Percentiles rank a stretch among this genome's conserved stretches.
These are phyloP conservation scores for Naganishia sp. DNA, from an alignment of 1,284 basidiomycete species.

Conservation along the genomic window DNA sequence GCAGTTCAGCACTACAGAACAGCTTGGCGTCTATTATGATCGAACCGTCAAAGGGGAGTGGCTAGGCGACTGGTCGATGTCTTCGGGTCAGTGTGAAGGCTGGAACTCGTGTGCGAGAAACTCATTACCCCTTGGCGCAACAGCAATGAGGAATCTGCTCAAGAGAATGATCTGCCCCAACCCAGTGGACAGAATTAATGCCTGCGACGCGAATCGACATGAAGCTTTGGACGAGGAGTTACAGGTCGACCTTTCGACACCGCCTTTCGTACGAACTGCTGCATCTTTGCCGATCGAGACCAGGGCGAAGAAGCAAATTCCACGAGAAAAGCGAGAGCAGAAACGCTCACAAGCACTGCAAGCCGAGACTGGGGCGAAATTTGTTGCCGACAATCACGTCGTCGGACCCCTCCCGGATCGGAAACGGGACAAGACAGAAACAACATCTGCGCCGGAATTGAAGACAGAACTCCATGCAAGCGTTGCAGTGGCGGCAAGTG, in stretches of 20 bases:
- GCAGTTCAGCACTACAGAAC: slow-evolving; percentile 73
- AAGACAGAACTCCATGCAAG: no score
- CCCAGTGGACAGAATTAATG: slow-evolving; percentile 44
- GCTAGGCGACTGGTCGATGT: slow-evolving; percentile 75
- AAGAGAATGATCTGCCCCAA: slow-evolving; percentile 49
- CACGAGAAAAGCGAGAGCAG: slow-evolving; percentile 7
- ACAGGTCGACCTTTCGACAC: slow-evolving; percentile 45
- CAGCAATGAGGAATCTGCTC: slow-evolving; percentile 46
- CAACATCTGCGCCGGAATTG: background rate
- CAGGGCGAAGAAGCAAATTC: slow-evolving; percentile 21
- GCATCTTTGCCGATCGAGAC: slow-evolving; percentile 21
- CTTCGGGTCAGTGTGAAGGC: slow-evolving; percentile 54
- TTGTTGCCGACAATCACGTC: background rate
- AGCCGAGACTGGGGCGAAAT: slow-evolving; percentile 30
- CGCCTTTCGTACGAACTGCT: slow-evolving; percentile 50
- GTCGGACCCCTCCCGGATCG: background rate
- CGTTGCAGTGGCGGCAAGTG: no score
- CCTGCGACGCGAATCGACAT: slow-evolving; percentile 49
- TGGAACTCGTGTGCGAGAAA: background rate
- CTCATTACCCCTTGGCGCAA: slow-evolving; percentile 8
- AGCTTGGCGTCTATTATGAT: slow-evolving; percentile 78
- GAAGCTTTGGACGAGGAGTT: slow-evolving; percentile 40
- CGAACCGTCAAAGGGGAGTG: slow-evolving; percentile 77
- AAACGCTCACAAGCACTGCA: slow-evolving; percentile 22
- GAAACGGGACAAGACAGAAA: background rate